Percentiles rank a stretch among this genome's conserved stretches.
Conservation (phyloP, 1,284 basidiomycete genomes). For the Ceratobasidium sp. region DNA sequence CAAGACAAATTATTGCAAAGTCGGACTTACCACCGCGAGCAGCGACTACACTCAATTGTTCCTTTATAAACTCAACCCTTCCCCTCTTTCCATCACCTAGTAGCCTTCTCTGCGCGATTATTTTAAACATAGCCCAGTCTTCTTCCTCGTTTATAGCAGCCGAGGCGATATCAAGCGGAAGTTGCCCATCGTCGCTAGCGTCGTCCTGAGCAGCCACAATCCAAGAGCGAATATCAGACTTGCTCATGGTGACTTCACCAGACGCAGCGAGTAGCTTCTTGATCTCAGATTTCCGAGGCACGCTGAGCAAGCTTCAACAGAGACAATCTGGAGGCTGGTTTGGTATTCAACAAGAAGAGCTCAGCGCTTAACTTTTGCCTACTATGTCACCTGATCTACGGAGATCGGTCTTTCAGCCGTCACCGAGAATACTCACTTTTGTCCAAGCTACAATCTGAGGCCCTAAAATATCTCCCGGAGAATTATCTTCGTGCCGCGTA, state of each 20-base stretch:
- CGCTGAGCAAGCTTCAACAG: not conserved
- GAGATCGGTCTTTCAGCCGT: not conserved
- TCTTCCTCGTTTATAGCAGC: constrained; percentile 31
- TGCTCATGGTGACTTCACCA: constrained; percentile 52
- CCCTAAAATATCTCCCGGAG: too few relatives aligned
- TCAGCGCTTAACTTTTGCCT: constrained; percentile 33
- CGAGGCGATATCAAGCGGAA: constrained; percentile 28
- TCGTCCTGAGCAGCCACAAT: constrained; percentile 52
- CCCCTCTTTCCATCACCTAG: constrained; percentile 64
- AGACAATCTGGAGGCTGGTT: constrained; percentile 1
- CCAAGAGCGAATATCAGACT: constrained; percentile 58
- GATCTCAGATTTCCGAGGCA: constrained; percentile 44
- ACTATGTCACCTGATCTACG: not conserved
- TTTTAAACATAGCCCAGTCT: constrained; percentile 67
- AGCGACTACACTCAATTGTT: constrained; percentile 68
- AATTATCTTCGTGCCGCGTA: too few relatives aligned
- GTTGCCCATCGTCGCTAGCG: constrained; percentile 50
- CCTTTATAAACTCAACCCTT: constrained; percentile 68
- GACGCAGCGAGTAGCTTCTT: constrained; percentile 38
- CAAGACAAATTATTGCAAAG: not conserved
- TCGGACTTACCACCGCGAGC: constrained; percentile 65
- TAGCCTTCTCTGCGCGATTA: constrained; percentile 63
- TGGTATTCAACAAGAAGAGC: constrained; percentile 1
- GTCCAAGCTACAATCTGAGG: not conserved
- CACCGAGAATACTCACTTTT: not conserved